Percentiles rank a stretch among this genome's conserved stretches.
These are phyloP conservation scores for Monosporascus sp. DNA, from an alignment of 2,329 filamentous ascomycete genomes.

Conservation along the genomic window DNA sequence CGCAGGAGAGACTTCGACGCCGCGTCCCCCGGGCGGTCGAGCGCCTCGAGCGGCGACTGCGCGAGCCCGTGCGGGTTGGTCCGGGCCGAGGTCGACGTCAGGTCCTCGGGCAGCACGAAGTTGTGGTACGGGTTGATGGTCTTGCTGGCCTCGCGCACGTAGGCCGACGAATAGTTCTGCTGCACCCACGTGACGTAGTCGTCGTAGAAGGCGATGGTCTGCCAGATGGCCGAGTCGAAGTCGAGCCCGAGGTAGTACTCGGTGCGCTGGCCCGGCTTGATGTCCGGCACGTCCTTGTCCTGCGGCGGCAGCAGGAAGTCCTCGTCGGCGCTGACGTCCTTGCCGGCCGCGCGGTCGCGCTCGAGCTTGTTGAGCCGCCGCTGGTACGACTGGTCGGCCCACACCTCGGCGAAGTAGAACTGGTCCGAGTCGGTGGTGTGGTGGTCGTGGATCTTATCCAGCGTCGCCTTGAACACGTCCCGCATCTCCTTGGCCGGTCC, in stretches of 20 bases:
- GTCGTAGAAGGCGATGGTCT: conserved; percentile 5
- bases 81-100: not conserved
- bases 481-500: conserved; percentile 32
- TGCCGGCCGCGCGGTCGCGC: conserved; percentile 12
- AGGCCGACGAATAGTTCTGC: conserved; percentile 2
- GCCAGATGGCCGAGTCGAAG: conserved; percentile 5
- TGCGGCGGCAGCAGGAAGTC: conserved; percentile 11
- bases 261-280: not conserved
- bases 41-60: conserved; percentile 1
- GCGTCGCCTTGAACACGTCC: conserved; percentile 25
- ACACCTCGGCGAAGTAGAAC: conserved; percentile 38
- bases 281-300: conserved; percentile 2
- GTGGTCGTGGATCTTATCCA: conserved; percentile 27
- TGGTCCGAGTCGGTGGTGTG: conserved; percentile 37
- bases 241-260: conserved; percentile 5
- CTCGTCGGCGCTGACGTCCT: conserved; percentile 9
- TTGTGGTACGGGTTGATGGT: conserved; percentile 1
- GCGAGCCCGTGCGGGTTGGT: not conserved
- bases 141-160: not conserved
- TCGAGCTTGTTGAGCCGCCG: conserved; percentile 25
- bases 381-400: conserved; percentile 37
- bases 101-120: conserved; percentile 3
- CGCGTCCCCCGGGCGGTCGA: not conserved
- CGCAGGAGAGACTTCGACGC: not conserved
- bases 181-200: conserved; percentile 4